phyloP scores from a whole-genome alignment of 2,329 filamentous ascomycete genomes.

The Neofusicoccum ribis region DNA sequence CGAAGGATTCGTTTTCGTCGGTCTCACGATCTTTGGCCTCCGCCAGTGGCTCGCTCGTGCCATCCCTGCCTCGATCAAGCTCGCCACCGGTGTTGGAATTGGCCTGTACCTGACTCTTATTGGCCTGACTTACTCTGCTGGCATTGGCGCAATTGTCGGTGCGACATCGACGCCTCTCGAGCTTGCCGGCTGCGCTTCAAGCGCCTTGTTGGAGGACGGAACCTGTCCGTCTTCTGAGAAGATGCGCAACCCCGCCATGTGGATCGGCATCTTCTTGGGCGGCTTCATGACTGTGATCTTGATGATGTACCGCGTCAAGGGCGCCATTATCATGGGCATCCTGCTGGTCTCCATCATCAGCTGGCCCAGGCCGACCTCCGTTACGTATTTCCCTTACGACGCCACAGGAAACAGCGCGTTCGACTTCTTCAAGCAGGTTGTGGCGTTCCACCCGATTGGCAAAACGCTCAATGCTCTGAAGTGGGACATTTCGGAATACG shows the following conservation, averaged over 20 bases:
- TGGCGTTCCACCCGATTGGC: conserved; percentile 77
- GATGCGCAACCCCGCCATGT: conserved; percentile 82
- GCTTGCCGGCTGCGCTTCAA: conserved; percentile 69
- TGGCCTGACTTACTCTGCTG: conserved; percentile 75
- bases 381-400: conserved; percentile 81
- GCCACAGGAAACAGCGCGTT: conserved; percentile 68
- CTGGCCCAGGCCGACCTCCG: conserved; percentile 74
- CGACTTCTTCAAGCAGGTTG: conserved; percentile 85
- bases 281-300: conserved; percentile 77
- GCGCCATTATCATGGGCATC: conserved; percentile 81
- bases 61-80: conserved; percentile 81
- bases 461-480: conserved; percentile 69
- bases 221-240: conserved; percentile 65
- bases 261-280: conserved; percentile 86
- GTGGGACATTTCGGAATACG: conserved; percentile 69
- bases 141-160: conserved; percentile 76
- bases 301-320: conserved; percentile 84
- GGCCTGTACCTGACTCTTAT: conserved; percentile 79
- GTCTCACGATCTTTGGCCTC: conserved; percentile 70
- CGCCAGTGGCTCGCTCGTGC: conserved; percentile 76
- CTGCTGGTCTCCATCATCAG: conserved; percentile 83
- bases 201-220: conserved; percentile 50
- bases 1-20: conserved; percentile 83
- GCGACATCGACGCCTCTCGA: conserved; percentile 68
- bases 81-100: conserved; percentile 82